Evolutionary conservation across 805 yeast species (phyloP).

Genomic region (Teunomyces panamensis): DNA sequence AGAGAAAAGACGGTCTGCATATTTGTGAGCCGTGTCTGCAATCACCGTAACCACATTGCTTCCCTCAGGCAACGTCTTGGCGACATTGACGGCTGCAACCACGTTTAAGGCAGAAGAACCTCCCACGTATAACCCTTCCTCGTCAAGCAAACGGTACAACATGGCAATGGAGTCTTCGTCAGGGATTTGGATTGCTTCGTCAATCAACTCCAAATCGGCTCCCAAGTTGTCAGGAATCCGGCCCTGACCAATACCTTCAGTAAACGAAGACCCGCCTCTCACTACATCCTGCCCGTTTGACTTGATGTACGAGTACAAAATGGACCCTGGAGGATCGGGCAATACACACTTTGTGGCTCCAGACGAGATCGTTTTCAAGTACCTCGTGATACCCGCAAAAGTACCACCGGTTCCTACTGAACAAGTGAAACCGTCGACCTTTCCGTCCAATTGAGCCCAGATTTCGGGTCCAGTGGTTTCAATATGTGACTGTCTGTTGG

Average conservation of each 20-base stretch:
- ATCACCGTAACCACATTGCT: slow-evolving; percentile 84
- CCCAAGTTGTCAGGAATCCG: slow-evolving; percentile 80
- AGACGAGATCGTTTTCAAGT: slow-evolving; percentile 63
- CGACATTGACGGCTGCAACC: slow-evolving; percentile 80
- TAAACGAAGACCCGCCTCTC: slow-evolving; percentile 80
- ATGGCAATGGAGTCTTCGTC: slow-evolving; percentile 80
- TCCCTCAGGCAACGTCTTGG: slow-evolving; percentile 70
- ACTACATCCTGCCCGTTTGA: slow-evolving; percentile 66
- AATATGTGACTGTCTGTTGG: slow-evolving; percentile 84
- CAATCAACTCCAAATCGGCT: slow-evolving; percentile 69
- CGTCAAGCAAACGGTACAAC: slow-evolving; percentile 80
- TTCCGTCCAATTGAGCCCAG: slow-evolving; percentile 77
- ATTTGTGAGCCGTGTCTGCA: slow-evolving; percentile 88
- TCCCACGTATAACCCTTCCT: slow-evolving; percentile 87
- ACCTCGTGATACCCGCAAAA: slow-evolving; percentile 80
- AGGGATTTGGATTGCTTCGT: slow-evolving; percentile 75
- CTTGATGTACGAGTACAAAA: slow-evolving; percentile 73
- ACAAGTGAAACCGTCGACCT: slow-evolving; percentile 82
- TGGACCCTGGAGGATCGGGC: slow-evolving; percentile 95
- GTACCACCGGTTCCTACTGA: slow-evolving; percentile 95
- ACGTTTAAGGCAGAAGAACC: slow-evolving; percentile 91
- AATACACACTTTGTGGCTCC: slow-evolving; percentile 62
- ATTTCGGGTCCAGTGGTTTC: slow-evolving; percentile 93
- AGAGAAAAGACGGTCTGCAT: slow-evolving; percentile 77
- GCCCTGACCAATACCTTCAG: slow-evolving; percentile 97